phyloP scores from a whole-genome alignment of 441 rosid genomes.

The Flueggea neowawraea region DNA sequence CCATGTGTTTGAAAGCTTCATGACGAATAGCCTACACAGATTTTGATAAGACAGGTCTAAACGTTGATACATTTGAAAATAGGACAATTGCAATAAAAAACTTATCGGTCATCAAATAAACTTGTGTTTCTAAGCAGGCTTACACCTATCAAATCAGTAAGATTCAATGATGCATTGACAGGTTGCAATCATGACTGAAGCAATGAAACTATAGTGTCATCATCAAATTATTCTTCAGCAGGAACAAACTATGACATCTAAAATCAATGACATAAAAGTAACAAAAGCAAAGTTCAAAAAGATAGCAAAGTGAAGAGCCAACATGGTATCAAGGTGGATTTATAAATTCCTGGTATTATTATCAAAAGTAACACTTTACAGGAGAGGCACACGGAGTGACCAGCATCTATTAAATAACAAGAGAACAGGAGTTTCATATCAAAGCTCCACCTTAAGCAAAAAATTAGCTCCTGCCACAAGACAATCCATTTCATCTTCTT shows the following conservation, averaged over 20 bases:
- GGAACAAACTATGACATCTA: no score
- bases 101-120: no score
- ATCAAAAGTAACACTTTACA: no score
- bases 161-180: neutral
- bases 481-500: slow-evolving; percentile 99
- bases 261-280: no score
- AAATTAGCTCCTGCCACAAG: slow-evolving; percentile 99
- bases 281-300: no score
- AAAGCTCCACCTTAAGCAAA: slow-evolving; percentile 72
- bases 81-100: neutral
- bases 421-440: slow-evolving; percentile 7
- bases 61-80: neutral
- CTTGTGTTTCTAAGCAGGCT: no score
- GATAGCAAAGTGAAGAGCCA: no score
- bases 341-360: no score
- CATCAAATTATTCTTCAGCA: neutral
- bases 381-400: no score
- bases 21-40: slow-evolving; percentile 89
- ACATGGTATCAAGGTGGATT: no score
- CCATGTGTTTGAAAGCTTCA: slow-evolving; percentile 98
- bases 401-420: neutral
- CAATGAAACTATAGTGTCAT: neutral
- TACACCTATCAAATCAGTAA: neutral
- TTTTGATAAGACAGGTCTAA: neutral
- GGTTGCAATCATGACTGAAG: neutral